Base-by-base conservation (phyloP, 345 rosid genomes). In the Sisymbrium altissimum region DNA sequence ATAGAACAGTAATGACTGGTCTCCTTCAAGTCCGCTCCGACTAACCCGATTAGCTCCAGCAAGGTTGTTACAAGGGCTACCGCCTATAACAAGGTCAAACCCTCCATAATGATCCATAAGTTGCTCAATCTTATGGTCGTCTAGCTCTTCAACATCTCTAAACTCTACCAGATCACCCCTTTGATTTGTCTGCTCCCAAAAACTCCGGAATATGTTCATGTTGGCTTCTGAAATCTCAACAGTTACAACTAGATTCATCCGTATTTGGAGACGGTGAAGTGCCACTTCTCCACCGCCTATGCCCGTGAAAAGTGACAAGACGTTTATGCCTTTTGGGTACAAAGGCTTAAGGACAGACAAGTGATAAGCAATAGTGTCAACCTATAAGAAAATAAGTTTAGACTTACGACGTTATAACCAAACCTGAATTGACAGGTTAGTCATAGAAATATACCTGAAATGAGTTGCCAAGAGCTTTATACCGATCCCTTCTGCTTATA, bases 211-310 rank as follows among this genome's bases (percentile, higher is more conserved):
- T 3, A 77, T 64, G 38, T 33, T 46, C 15, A 41, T 27, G 18
- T 72, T 81, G 13, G 46, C 73, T 15, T 39, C 66, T 6, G 33
- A 69, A n/a, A 73, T 64, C 76, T 81, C 79, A 0, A 77, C 77
- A 3, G 84, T 73, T 0, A 70, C 81, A 9, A 72, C 75, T 4
- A 56, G 50, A 1, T 73, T 73, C 73, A 77, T 50, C 4, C 10
- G 70, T 4, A 72, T 64, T 7, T 23, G 7, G 41, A 72, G 77
- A 1, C 29, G 55, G 35, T 78, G 32, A 9, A 78, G 66, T 7
- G 81, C 79, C 1, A 74, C 71, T 65, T 81, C 80, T 13, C 68
- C 84, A 29, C 84, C 80, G 5, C 81, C 81, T 66, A 81, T 81
- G 0, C 81, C 79, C 12, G 66, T 59, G 66, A 70, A 70, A 3